These are phyloP conservation scores for Hypoxylon sp. DNA, from an alignment of 2,329 filamentous ascomycete genomes.

Conservation along the genomic window DNA sequence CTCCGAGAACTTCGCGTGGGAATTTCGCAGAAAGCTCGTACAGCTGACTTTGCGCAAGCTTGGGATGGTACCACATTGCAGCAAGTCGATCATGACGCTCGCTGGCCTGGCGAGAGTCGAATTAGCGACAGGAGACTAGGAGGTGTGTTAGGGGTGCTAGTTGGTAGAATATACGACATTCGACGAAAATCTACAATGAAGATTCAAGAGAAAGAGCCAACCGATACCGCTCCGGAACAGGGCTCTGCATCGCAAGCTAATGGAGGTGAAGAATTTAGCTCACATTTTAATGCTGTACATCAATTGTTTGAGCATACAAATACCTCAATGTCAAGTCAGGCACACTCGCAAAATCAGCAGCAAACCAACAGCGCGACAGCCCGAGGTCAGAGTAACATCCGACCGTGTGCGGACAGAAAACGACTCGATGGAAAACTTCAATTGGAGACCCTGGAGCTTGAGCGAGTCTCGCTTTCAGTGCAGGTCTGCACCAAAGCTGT, in stretches of 20 bases:
- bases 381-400: constrained; percentile 7
- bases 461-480: constrained; percentile 80
- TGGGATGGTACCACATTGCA: constrained; percentile 75
- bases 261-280: constrained; percentile 30
- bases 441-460: constrained; percentile 80
- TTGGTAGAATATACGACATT: constrained; percentile 77
- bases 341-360: constrained; percentile 17
- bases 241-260: constrained; percentile 22
- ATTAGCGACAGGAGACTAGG: constrained; percentile 76
- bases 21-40: constrained; percentile 68
- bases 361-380: constrained; percentile 8
- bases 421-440: constrained; percentile 71
- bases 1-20: constrained; percentile 82
- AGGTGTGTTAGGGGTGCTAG: constrained; percentile 77
- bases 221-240: constrained; percentile 24
- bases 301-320: constrained; percentile 13
- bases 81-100: constrained; percentile 73
- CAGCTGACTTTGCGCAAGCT: constrained; percentile 69
- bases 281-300: constrained; percentile 20
- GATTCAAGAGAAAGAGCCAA: constrained; percentile 27
- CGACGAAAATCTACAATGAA: constrained; percentile 52
- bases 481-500: constrained; percentile 78
- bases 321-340: constrained; percentile 12
- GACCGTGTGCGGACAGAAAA: constrained; percentile 52
- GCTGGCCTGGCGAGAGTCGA: constrained; percentile 68